Conservation (phyloP, 345 rosid species). For the Eucalyptus cloeziana region DNA sequence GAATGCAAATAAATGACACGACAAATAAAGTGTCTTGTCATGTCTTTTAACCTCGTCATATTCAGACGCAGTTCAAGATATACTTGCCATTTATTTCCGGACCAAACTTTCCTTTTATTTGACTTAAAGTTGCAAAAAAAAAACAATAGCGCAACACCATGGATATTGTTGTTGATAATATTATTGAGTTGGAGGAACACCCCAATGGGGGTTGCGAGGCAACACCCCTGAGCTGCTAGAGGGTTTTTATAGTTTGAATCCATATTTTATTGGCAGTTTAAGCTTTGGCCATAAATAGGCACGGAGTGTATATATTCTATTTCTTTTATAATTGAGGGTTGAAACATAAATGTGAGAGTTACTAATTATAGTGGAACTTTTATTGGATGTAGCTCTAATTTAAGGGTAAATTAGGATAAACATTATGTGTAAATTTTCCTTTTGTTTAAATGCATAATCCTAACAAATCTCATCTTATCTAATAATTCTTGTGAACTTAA, state of each 20-base stretch:
- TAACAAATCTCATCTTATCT: not conserved
- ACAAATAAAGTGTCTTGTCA: not conserved
- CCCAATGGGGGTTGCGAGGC: too few relatives aligned
- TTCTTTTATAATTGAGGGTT: not conserved
- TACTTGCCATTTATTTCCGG: not conserved
- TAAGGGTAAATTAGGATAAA: not conserved
- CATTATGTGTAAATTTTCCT: too few relatives aligned
- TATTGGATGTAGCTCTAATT: not conserved
- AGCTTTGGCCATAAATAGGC: fast-evolving
- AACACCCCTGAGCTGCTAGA: fast-evolving
- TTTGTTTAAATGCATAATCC: not conserved
- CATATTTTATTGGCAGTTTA: too few relatives aligned
- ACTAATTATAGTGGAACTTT: not conserved
- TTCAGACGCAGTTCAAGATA: not conserved
- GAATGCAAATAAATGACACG: too few relatives aligned
- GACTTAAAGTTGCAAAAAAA: not conserved
- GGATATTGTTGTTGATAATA: not conserved
- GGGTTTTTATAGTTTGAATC: too few relatives aligned
- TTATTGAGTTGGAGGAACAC: not conserved
- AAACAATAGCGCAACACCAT: not conserved
- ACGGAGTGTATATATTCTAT: not conserved
- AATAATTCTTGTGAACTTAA: not conserved
- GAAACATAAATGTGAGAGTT: not conserved
- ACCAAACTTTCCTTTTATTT: not conserved
- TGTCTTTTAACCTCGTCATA: not conserved